Base-by-base conservation (phyloP, 2,329 filamentous ascomycete genomes). In the Ophiostoma sp. region DNA sequence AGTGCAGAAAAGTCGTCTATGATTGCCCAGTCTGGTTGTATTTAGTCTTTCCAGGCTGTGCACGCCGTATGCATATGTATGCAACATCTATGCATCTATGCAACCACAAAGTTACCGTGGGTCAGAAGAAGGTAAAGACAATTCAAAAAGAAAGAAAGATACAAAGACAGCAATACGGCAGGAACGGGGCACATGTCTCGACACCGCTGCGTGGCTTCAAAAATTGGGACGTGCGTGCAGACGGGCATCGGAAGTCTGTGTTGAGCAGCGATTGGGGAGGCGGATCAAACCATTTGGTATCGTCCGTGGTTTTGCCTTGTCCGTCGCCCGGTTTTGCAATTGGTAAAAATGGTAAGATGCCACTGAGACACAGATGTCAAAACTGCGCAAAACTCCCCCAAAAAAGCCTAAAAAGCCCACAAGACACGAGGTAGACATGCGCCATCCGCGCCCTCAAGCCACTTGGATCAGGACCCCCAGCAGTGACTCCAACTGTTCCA, bases 321-420 rank as follows among this genome's bases (percentile, higher is more conserved):
- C 42, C 5, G 42, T 45, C 15, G 42, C 42, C 42, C 15, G 42
- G 15, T 17, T 17, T 19, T 17, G 42, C 42, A 45, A 45, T 42
- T 42, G 39, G 39, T 42, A 12, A 11, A 15, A 42, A 42, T 42
- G 39, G 48, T 52, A 52, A 52, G 48, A 52, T 22, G 48, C 28
- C 55, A 59, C 55, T 33, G 28, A 59, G 25, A 55, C 55, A 57
- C 55, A 33, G 55, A 59, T 28, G 55, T 59, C 55, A 33, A 59
- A 31, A 19, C 22, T 31, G 28, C 17, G 28, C 28, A 59, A 31
- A 17, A 57, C 25, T 7, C 50, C n/a, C 50, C 33, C 33, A 36
- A 11, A 52, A 52, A 22, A 52, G n/a, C n/a, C 22, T 3, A 22
- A 7, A 25, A 52, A 8, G 50, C 12, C 8, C 8, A 9, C 7